Evolutionary conservation across 495 filamentous ascomycete species (phyloP).

Genomic region (Hyphodiscus hymeniophilus): DNA sequence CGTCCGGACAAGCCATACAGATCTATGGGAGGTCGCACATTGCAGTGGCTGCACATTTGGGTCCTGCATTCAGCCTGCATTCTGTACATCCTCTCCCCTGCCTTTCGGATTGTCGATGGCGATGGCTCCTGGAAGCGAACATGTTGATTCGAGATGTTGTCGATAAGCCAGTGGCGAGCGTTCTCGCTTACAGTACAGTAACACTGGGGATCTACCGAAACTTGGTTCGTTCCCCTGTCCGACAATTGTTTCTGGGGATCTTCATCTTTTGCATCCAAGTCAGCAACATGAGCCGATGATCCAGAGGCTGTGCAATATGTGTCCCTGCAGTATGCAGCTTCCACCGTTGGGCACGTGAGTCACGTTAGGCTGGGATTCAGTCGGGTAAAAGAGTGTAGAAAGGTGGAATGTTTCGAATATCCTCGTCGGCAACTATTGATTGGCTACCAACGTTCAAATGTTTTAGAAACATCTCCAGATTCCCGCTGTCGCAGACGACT

Average conservation of each 20-base stretch:
- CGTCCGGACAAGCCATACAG: background rate
- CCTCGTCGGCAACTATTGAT: background rate
- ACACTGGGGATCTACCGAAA: background rate
- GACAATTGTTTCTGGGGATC: constrained; percentile 1
- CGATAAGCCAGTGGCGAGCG: no score
- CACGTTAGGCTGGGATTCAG: no score
- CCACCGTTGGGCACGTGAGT: background rate
- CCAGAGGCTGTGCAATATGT: no score
- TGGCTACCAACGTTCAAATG: background rate
- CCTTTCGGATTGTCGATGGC: no score
- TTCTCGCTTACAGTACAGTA: constrained; percentile 2
- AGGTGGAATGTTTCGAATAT: constrained; percentile 4
- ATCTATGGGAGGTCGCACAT: background rate
- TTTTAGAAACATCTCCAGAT: background rate
- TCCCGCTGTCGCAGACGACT: background rate
- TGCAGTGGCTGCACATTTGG: constrained; percentile 4
- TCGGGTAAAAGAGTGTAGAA: no score
- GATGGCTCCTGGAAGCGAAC: no score
- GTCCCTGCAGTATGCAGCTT: background rate
- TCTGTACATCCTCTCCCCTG: no score
- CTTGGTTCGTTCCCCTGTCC: background rate
- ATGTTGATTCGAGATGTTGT: no score
- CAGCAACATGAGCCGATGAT: no score
- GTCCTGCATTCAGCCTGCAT: no score
- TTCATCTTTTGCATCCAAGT: background rate